Percentiles rank a stretch among this genome's conserved stretches.
phyloP scores from a whole-genome alignment of 2,329 filamentous ascomycete species.

The Geoglossum cookeanum region DNA sequence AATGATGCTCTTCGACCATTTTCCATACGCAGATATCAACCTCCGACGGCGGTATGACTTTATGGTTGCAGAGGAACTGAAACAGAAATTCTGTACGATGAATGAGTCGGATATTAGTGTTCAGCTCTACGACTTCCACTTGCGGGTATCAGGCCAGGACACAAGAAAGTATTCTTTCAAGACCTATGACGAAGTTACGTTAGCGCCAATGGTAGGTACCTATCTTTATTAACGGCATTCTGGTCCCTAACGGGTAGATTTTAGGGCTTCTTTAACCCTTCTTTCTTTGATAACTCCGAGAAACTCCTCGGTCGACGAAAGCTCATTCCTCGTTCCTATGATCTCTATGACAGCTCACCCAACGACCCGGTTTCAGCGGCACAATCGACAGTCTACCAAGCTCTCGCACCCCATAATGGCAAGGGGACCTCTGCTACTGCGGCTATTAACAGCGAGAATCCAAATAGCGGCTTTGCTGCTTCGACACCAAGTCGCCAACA shows the following conservation, averaged over 20 bases:
- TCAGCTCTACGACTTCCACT: conserved; percentile 74
- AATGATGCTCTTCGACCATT: conserved; percentile 94
- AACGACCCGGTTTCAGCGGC: conserved; percentile 80
- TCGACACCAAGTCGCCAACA: conserved; percentile 37
- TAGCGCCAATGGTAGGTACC: conserved; percentile 55
- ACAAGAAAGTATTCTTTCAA: conserved; percentile 92
- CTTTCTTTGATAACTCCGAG: conserved; percentile 62
- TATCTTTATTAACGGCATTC: conserved; percentile 1
- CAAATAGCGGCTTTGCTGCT: conserved; percentile 26
- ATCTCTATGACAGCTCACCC: conserved; percentile 80
- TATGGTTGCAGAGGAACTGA: conserved; percentile 82
- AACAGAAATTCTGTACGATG: conserved; percentile 83
- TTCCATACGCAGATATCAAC: conserved; percentile 91
- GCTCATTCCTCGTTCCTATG: conserved; percentile 71
- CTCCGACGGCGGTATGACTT: conserved; percentile 80
- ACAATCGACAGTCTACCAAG: conserved; percentile 46
- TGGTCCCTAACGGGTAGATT: background rate
- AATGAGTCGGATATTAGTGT: conserved; percentile 78
- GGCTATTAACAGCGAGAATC: conserved; percentile 23
- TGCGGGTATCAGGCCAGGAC: conserved; percentile 70
- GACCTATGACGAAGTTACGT: conserved; percentile 85
- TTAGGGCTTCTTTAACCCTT: conserved; percentile 69
- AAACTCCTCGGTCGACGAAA: conserved; percentile 68
- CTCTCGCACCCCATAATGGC: conserved; percentile 22
- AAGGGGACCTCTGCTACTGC: conserved; percentile 24